Evolutionary conservation across 2,329 filamentous ascomycete genomes (phyloP), one percentile per base, ranked within the genome.

Genomic region (Neonectria sp.): DNA sequence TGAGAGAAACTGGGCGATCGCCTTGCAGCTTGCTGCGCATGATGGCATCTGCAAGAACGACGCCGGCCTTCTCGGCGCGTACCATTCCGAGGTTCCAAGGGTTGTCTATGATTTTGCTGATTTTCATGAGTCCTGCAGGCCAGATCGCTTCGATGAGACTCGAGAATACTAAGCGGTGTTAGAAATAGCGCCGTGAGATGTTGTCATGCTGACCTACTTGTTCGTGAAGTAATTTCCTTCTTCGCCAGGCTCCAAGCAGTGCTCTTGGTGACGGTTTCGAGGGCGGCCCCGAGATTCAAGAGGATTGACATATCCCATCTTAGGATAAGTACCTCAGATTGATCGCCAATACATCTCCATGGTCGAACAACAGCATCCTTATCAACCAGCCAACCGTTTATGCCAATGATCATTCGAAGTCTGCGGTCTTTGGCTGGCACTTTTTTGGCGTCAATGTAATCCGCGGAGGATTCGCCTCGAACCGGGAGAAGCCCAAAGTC

Each of bases 401-500:
- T 88, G 25, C 91, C 93, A 70, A 98, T 91, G 1, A 92, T 92
- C n/a, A 98, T 88, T 33, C 95, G 90, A 59, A 98, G 84, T 46
- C 93, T 88, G 66, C 92, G 89, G 70, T 91, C 86, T 33, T 89
- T 84, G 5, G 90, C 78, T 62, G 85, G 78, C 68, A 90, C 76
- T 66, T 86, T 81, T 65, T 84, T 85, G 13, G 85, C 83, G 65
- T 90, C 86, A 33, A 83, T 78, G 51, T 84, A 79, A 43, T 86
- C 82, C 33, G 70, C 72, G 8, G 67, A 65, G 11, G 65, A 55
- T 11, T 82, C 77, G 15, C 88, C 87, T 59, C 90, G 89, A 17
- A 97, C 84, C 0, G 94, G 93, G 12, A 97, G 81, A 74, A 98
- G 93, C 0, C 90, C 94, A 79, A 98, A 97, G 76, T 98, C 95